A percentile compares a stretch with the other conserved stretches of the same genome.
Conservation (phyloP, 2,329 filamentous ascomycete species). For the Monilinia laxa region DNA sequence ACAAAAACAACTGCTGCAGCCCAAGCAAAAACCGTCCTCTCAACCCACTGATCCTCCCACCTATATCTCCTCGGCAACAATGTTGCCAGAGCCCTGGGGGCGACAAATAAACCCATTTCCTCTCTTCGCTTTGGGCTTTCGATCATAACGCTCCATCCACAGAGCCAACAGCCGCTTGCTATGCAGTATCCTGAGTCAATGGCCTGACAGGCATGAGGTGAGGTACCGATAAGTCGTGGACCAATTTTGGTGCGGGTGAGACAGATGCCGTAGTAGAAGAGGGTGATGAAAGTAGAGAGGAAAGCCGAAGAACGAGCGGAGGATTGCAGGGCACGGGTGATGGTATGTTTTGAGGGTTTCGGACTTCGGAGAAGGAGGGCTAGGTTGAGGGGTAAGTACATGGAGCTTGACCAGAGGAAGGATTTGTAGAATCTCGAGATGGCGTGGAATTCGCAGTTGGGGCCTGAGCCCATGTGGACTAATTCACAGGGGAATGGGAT, state of each 20-base stretch:
- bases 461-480: slow-evolving; percentile 76
- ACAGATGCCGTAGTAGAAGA: slow-evolving; percentile 86
- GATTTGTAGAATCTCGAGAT: slow-evolving; percentile 64
- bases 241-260: slow-evolving; percentile 72
- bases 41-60: slow-evolving; percentile 62
- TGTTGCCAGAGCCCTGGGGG: slow-evolving; percentile 73
- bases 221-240: slow-evolving; percentile 62
- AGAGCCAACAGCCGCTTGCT: slow-evolving; percentile 68
- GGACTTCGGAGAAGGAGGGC: slow-evolving; percentile 56
- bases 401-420: slow-evolving; percentile 72
- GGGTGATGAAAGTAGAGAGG: slow-evolving; percentile 70
- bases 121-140: slow-evolving; percentile 65
- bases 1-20: slow-evolving; percentile 72
- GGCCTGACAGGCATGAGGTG: slow-evolving; percentile 48
- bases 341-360: slow-evolving; percentile 46
- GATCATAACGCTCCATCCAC: slow-evolving; percentile 78
- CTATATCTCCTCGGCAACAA: slow-evolving; percentile 70
- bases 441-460: slow-evolving; percentile 73
- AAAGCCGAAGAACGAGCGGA: slow-evolving; percentile 73
- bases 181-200: slow-evolving; percentile 68
- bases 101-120: slow-evolving; percentile 78
- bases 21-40: slow-evolving; percentile 63
- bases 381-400: slow-evolving; percentile 74
- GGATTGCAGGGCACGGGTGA: slow-evolving; percentile 46
- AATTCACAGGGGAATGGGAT: slow-evolving; percentile 79